Conservation (phyloP, 805 yeast genomes). For the Yamadazyma philogaea region DNA sequence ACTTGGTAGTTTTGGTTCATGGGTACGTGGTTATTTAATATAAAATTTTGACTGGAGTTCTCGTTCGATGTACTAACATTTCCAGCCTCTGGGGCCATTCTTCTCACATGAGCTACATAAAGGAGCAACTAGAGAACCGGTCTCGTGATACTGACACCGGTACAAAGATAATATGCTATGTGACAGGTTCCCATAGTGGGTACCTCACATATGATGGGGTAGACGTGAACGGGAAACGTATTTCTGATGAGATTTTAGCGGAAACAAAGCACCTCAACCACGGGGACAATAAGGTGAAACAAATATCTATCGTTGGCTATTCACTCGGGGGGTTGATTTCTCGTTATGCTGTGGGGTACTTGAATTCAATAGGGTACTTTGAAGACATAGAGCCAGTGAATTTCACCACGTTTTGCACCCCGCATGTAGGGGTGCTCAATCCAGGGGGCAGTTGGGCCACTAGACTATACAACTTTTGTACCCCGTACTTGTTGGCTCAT, state of each 20-base stretch:
- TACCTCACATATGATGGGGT: conserved; percentile 83
- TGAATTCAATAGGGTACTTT: conserved; percentile 52
- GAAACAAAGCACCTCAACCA: conserved; percentile 15
- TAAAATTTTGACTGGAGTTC: neutral
- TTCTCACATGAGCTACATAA: conserved; percentile 62
- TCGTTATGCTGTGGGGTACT: conserved; percentile 44
- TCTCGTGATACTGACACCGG: conserved; percentile 20
- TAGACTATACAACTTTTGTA: conserved; percentile 56
- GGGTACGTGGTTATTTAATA: conserved; percentile 46
- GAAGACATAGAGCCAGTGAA: conserved; percentile 52
- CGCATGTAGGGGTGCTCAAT: conserved; percentile 67
- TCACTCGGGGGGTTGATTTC: conserved; percentile 43
- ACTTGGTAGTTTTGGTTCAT: conserved; percentile 70
- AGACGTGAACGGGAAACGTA: conserved; percentile 77
- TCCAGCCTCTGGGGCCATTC: conserved; percentile 69
- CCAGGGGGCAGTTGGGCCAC: conserved; percentile 34
- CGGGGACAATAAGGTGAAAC: conserved; percentile 24
- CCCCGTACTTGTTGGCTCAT: conserved; percentile 62
- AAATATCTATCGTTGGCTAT: conserved; percentile 40
- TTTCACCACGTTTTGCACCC: conserved; percentile 53
- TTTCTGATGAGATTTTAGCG: conserved; percentile 58
- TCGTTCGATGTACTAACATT: conserved; percentile 12
- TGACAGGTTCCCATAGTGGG: conserved; percentile 63
- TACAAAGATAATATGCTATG: conserved; percentile 40
- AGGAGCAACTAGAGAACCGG: conserved; percentile 39